phyloP scores from a whole-genome alignment of 169 alveolate species.

The Cryptosporidium ubiquitum region DNA sequence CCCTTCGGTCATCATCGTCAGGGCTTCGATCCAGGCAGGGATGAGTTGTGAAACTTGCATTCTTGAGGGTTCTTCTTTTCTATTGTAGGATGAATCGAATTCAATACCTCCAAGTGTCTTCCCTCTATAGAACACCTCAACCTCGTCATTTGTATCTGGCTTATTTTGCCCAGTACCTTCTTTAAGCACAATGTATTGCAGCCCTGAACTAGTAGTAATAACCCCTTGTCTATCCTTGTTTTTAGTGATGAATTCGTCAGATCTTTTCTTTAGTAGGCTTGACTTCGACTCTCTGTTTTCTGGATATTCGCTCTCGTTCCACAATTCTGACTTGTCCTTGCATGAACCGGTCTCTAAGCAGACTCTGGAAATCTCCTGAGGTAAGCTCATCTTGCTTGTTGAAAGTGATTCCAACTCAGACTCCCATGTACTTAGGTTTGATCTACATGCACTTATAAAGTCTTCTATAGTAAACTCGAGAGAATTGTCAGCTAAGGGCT shows the following conservation, averaged over 20 bases:
- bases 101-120: slow-evolving; percentile 65
- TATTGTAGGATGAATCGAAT: slow-evolving; percentile 46
- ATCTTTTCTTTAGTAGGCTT: slow-evolving; percentile 25
- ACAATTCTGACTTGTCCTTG: slow-evolving; percentile 12
- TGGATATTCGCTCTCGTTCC: slow-evolving; percentile 51
- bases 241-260: slow-evolving; percentile 25
- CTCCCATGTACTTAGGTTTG: slow-evolving; percentile 28
- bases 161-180: slow-evolving; percentile 27
- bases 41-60: slow-evolving; percentile 48
- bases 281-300: slow-evolving; percentile 59
- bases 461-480: slow-evolving; percentile 51
- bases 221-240: slow-evolving; percentile 36
- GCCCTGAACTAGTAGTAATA: slow-evolving; percentile 35
- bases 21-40: slow-evolving; percentile 71
- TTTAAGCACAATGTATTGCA: slow-evolving; percentile 36
- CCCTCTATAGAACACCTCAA: slow-evolving; percentile 66
- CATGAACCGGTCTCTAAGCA: slow-evolving; percentile 13
- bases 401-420: slow-evolving; percentile 6
- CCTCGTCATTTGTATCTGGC: slow-evolving; percentile 37
- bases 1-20: slow-evolving; percentile 52
- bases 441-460: slow-evolving; percentile 40
- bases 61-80: slow-evolving; percentile 35
- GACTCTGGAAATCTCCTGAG: slow-evolving; percentile 16
- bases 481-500: slow-evolving; percentile 62
- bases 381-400: neutral